phyloP scores from a whole-genome alignment of 106 monocot species.

The Dioscorea alata region DNA sequence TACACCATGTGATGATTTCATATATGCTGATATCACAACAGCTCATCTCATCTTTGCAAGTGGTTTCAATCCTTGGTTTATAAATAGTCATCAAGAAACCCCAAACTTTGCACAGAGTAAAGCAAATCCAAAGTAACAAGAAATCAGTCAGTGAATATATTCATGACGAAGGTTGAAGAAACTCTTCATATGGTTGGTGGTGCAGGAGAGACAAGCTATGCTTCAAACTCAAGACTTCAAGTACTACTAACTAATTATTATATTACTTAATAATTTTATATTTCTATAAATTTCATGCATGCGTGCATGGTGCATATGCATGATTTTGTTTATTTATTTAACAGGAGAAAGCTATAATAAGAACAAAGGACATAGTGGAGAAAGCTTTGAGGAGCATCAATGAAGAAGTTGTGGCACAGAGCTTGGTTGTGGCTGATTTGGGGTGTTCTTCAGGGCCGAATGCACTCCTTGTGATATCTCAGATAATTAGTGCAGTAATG shows the following conservation, averaged over 20 bases:
- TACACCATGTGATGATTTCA: no score
- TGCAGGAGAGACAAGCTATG: constrained; percentile 27
- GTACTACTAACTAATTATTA: neutral
- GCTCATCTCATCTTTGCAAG: no score
- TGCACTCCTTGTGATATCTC: constrained; percentile 21
- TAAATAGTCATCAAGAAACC: no score
- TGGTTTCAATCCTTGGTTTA: no score
- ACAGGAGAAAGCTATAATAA: constrained; percentile 30
- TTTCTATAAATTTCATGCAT: neutral
- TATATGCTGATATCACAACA: no score
- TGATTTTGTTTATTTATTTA: neutral
- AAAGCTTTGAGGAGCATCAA: constrained; percentile 11
- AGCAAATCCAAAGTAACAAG: no score
- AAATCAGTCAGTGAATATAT: no score
- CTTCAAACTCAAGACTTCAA: constrained; percentile 18
- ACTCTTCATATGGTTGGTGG: constrained; percentile 23
- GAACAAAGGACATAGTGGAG: constrained; percentile 15
- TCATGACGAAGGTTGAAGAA: constrained; percentile 7
- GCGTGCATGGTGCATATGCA: no score
- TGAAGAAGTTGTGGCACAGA: constrained; percentile 1
- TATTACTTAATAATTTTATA: no score
- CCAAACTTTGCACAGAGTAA: no score
- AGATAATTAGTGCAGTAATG: constrained; percentile 9
- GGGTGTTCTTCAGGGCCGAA: constrained; percentile 64
- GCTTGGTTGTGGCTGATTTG: constrained; percentile 27